Evolutionary conservation across 208 protist species (phyloP), one percentile per base, ranked within the genome.

Genomic region (Trypanosoma avium): DNA sequence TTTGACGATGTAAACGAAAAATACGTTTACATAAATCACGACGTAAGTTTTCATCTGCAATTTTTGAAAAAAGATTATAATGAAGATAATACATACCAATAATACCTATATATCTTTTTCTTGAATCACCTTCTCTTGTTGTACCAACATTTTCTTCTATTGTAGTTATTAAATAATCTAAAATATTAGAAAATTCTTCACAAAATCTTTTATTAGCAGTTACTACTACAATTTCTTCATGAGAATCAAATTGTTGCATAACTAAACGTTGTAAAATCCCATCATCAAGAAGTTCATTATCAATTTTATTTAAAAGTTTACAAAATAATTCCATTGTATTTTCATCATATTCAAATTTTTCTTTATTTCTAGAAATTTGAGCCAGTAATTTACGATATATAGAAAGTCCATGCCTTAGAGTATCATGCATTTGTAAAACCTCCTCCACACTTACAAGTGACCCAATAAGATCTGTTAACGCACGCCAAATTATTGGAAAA

Each of bases 361-460:
- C 59, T 22, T 70, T 68, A 32, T 86, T 71, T 29, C 35, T 57
- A 21, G 61, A 61, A 4, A 90, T 55, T 12, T 80, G 70, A 53
- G 84, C 82, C 10, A 89, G 66, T 59, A 93, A 77, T 55, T 77
- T 73, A 48, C 84, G 79, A 58, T 90, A 95, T 29, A 79, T 67
- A 26, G 75, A 63, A 42, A 90, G 76, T 32, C 82, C 81, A 5
- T 83, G 70, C 2, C 47, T 32, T 24, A 97, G 58, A 5, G 72
- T 73, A 21, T 79, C 46, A 61, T 95, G 93, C 46, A 85, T 75
- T 19, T 62, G 54, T 26, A 97, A 68, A 1, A 98, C 75, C 42
- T 88, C 73, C 55, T 97, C 95, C 6, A 97, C 61, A 36, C 74
- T 77, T 42, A 96, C 78, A 22, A 97, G 70, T 4, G 88, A 75